Conservation (phyloP, 306 rosid genomes). For the Hylodesmum podocarpum region DNA sequence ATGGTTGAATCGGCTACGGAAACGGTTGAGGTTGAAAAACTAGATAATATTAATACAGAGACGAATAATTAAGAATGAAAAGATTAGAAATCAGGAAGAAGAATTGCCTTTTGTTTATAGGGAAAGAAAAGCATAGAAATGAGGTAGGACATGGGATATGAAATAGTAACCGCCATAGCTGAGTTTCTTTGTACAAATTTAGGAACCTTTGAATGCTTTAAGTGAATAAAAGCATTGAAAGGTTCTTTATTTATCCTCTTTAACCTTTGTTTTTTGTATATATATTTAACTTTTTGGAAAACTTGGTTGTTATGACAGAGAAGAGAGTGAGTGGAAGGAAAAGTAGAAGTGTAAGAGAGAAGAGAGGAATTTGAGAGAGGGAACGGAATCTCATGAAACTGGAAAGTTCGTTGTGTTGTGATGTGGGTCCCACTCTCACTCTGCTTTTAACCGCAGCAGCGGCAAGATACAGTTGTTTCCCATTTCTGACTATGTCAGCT, state of each 20-base stretch:
- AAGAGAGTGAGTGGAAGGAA: neutral
- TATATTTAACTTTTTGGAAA: neutral
- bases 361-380: constrained; percentile 25
- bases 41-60: neutral
- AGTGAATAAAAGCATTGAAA: constrained; percentile 46
- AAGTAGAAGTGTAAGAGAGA: constrained; percentile 42
- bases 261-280: constrained; percentile 6
- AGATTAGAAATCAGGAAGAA: neutral
- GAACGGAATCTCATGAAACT: constrained; percentile 29
- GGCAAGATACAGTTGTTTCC: constrained; percentile 24
- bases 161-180: constrained; percentile 53
- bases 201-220: constrained; percentile 44
- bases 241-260: constrained; percentile 36
- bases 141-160: constrained; percentile 33
- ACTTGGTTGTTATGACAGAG: neutral
- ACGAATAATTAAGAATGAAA: neutral
- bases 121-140: constrained; percentile 53
- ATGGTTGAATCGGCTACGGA: neutral
- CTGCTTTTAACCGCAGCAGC: neutral
- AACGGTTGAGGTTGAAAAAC: constrained; percentile 8
- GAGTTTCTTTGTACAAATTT: constrained; percentile 39
- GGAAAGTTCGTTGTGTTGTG: constrained; percentile 9
- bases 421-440: constrained; percentile 40
- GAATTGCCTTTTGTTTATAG: constrained; percentile 54
- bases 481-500: constrained; percentile 18